Evolutionary conservation across 2,329 filamentous ascomycete genomes (phyloP).

Genomic region (Graphilbum fragrans): DNA sequence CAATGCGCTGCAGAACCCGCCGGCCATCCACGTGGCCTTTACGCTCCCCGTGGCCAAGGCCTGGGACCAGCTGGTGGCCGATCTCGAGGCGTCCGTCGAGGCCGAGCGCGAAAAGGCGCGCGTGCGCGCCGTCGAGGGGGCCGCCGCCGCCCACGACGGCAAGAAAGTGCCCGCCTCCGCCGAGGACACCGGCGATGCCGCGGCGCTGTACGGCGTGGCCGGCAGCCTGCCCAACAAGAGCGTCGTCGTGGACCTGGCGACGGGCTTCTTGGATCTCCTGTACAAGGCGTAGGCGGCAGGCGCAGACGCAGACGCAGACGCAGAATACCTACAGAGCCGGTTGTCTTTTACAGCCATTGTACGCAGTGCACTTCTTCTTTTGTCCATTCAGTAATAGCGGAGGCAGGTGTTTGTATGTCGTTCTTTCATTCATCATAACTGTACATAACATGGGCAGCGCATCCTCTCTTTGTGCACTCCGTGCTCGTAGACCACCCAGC

Average conservation of each 20-base stretch:
- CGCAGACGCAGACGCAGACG: no score
- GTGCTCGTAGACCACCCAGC: no score
- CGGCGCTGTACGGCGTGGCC: slow-evolving; percentile 87
- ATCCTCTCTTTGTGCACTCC: no score
- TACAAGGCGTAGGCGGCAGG: slow-evolving; percentile 51
- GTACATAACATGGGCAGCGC: background rate
- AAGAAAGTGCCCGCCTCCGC: slow-evolving; percentile 37
- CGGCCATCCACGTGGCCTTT: slow-evolving; percentile 88
- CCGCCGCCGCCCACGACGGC: slow-evolving; percentile 40
- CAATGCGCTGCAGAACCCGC: slow-evolving; percentile 82
- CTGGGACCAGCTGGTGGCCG: slow-evolving; percentile 65
- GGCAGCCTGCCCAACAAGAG: slow-evolving; percentile 93
- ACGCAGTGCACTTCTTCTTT: no score
- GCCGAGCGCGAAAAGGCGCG: slow-evolving; percentile 73
- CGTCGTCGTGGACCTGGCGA: slow-evolving; percentile 81
- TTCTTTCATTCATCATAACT: no score
- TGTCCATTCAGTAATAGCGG: no score
- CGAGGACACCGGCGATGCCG: slow-evolving; percentile 54
- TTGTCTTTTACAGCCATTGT: no score
- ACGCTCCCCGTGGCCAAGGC: slow-evolving; percentile 76
- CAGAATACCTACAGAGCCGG: no score
- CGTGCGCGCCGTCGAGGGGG: slow-evolving; percentile 55
- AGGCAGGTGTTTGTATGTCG: no score
- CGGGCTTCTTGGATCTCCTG: slow-evolving; percentile 81
- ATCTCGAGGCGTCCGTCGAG: slow-evolving; percentile 55